Base-by-base conservation (phyloP, 78 protist species). In the Anaeramoeba flamelloides region DNA sequence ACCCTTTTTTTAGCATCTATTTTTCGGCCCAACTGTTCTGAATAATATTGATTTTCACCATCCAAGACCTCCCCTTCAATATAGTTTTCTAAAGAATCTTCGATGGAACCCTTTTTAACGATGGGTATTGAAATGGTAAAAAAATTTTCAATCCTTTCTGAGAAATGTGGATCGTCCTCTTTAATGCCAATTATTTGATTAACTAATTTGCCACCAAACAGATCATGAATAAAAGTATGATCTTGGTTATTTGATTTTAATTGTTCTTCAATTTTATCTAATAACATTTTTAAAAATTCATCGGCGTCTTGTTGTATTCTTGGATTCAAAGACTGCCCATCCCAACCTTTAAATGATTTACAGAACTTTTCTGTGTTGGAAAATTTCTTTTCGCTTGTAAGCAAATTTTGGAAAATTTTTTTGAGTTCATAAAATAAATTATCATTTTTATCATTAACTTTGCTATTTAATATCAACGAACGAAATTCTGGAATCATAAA, bases 401-500 rank as follows among this genome's bases (percentile, higher is more conserved):
- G 17, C 8, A 53, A 17, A 53, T 8, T 26, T 26, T 8, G 34
- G 17, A 53, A 53, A 53, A 53, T 53, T 53, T 53, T 53, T 17
- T 53, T 8, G 69, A 53, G 17, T 26, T 53, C 17, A 17, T 53
- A 53, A 26, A 53, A 53, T 26, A 53, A 8, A 53, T 17, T 53
- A 53, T 53, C 69, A 26, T 53, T 17, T 26, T 53, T 17, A 8
- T 53, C 69, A 26, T 53, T 53, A 26, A 53, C 8, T 53, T 53
- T 17, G 8, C 8, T 26, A 8, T 8, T 26, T 53, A 53, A 53
- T 26, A 53, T 53, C 17, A 17, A 26, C 17, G 34, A 17, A 53
- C 69, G 69, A 53, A 53, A 53, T 53, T 53, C 69, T 53, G 69
- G 69, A 53, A 53, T 53, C 69, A 53, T 53, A 53, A 53, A 53